Percentiles rank a stretch among this genome's conserved stretches.
Conservation (phyloP, 2,329 filamentous ascomycete species). For the Colletotrichum sublineola region DNA sequence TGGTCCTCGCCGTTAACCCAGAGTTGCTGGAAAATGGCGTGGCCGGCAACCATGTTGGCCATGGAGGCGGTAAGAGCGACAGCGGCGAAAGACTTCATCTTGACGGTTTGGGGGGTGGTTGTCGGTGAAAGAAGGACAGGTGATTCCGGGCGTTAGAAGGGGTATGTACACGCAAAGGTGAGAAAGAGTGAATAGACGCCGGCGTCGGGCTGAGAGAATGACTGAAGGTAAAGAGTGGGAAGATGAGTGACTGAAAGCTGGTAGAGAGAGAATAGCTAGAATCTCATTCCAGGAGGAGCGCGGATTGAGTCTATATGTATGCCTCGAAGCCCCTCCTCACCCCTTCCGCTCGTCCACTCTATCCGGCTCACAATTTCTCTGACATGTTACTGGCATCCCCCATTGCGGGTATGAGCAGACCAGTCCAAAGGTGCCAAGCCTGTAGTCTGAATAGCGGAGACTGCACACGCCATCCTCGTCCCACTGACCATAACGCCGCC, state of each 20-base stretch:
- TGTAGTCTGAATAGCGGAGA: slow-evolving; percentile 29
- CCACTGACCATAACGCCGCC: slow-evolving; percentile 32
- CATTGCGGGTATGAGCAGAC: slow-evolving; percentile 26
- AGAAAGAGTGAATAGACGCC: slow-evolving; percentile 40
- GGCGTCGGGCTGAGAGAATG: slow-evolving; percentile 41
- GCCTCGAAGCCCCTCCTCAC: slow-evolving; percentile 3
- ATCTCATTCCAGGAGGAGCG: neutral
- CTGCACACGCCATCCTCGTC: slow-evolving; percentile 13
- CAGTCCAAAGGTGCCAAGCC: slow-evolving; percentile 28
- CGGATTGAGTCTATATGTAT: slow-evolving; percentile 30
- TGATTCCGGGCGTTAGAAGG: slow-evolving; percentile 37
- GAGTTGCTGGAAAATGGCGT: slow-evolving; percentile 65
- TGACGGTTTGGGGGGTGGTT: slow-evolving; percentile 18
- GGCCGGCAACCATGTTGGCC: slow-evolving; percentile 49
- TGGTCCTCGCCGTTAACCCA: slow-evolving; percentile 56
- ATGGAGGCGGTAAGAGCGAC: slow-evolving; percentile 39
- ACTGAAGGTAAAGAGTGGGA: slow-evolving; percentile 41
- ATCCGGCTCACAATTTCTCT: neutral
- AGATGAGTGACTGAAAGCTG: slow-evolving; percentile 40
- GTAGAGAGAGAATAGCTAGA: slow-evolving; percentile 15
- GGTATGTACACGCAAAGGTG: slow-evolving; percentile 36
- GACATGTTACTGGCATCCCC: neutral
- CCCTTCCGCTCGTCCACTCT: neutral
- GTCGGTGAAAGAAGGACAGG: slow-evolving; percentile 28
- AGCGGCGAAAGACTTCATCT: slow-evolving; percentile 40